Percentiles rank a stretch among this genome's conserved stretches.
Evolutionary conservation across 768 basidiomycete genomes (phyloP).

Genomic region (Boletus subcaerulescens): DNA sequence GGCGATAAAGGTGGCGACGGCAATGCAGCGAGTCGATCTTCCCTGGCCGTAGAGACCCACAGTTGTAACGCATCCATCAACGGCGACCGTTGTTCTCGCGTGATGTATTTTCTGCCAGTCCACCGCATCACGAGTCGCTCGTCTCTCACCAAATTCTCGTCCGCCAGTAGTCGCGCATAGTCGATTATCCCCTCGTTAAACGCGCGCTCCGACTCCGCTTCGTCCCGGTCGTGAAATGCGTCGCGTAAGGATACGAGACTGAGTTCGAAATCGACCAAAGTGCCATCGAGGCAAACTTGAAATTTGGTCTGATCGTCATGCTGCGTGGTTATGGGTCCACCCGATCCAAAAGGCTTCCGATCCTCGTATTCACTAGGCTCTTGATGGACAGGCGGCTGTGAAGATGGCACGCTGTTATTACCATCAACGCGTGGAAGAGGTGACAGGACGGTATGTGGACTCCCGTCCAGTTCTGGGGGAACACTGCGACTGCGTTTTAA

Average conservation of each 20-base stretch:
- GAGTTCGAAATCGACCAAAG: slow-evolving; percentile 67
- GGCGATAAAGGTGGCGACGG: slow-evolving; percentile 9
- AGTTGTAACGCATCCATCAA: slow-evolving; percentile 69
- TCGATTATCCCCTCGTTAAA: slow-evolving; percentile 66
- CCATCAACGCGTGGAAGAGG: slow-evolving; percentile 21
- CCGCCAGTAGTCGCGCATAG: slow-evolving; percentile 62
- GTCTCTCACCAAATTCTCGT: slow-evolving; percentile 58
- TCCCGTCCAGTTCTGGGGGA: slow-evolving; percentile 50
- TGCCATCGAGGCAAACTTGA: slow-evolving; percentile 59
- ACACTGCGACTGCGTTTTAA: slow-evolving; percentile 54
- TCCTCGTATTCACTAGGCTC: slow-evolving; percentile 4
- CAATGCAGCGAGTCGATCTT: slow-evolving; percentile 20
- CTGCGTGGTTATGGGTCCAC: slow-evolving; percentile 57
- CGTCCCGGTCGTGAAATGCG: slow-evolving; percentile 37
- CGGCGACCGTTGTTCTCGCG: slow-evolving; percentile 69
- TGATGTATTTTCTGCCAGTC: slow-evolving; percentile 71
- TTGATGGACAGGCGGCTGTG: neutral
- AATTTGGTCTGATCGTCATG: slow-evolving; percentile 61
- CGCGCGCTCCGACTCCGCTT: slow-evolving; percentile 49
- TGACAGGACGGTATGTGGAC: slow-evolving; percentile 31
- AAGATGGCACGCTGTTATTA: slow-evolving; percentile 21
- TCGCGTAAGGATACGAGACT: slow-evolving; percentile 49
- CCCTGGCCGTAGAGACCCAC: slow-evolving; percentile 44
- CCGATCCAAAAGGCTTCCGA: slow-evolving; percentile 39
- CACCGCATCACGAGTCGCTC: slow-evolving; percentile 73